phyloP scores from a whole-genome alignment of 2,329 filamentous ascomycete species.

The Westerdykella sp. region DNA sequence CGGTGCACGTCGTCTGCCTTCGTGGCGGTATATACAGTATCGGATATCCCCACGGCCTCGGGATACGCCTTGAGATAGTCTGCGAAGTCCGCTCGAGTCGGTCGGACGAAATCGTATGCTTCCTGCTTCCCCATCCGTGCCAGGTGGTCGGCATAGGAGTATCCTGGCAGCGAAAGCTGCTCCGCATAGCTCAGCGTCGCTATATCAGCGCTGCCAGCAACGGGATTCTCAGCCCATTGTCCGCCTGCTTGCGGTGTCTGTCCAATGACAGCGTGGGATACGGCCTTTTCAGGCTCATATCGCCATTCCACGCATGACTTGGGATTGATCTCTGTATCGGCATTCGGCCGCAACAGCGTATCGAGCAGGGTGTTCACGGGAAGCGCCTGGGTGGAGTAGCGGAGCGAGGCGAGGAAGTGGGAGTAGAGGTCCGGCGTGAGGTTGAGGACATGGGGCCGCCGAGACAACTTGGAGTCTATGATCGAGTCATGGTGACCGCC shows the following conservation, averaged over 20 bases:
- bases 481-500: slow-evolving; percentile 52
- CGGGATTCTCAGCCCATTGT: slow-evolving; percentile 54
- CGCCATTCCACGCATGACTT: slow-evolving; percentile 51
- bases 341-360: slow-evolving; percentile 53
- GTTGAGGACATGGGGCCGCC: slow-evolving; percentile 44
- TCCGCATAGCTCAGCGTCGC: slow-evolving; percentile 57
- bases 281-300: slow-evolving; percentile 44
- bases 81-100: slow-evolving; percentile 50
- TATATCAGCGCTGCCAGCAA: slow-evolving; percentile 50
- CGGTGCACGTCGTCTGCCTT: slow-evolving; percentile 42
- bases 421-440: slow-evolving; percentile 48
- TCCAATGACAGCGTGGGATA: slow-evolving; percentile 52
- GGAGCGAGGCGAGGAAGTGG: slow-evolving; percentile 54
- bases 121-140: slow-evolving; percentile 32
- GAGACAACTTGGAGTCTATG: slow-evolving; percentile 50
- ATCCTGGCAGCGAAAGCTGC: slow-evolving; percentile 55
- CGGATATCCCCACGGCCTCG: slow-evolving; percentile 46
- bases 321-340: slow-evolving; percentile 51
- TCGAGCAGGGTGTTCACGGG: slow-evolving; percentile 56
- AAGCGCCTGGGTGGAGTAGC: slow-evolving; percentile 56
- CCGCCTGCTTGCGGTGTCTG: slow-evolving; percentile 48
- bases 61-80: slow-evolving; percentile 53
- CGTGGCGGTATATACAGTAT: slow-evolving; percentile 41
- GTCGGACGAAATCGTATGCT: slow-evolving; percentile 48
- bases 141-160: slow-evolving; percentile 52